These are phyloP conservation scores for Antitrichia curtipendula DNA, from an alignment of 225 moss, liverwort and hornwort species.

Conservation along the genomic window DNA sequence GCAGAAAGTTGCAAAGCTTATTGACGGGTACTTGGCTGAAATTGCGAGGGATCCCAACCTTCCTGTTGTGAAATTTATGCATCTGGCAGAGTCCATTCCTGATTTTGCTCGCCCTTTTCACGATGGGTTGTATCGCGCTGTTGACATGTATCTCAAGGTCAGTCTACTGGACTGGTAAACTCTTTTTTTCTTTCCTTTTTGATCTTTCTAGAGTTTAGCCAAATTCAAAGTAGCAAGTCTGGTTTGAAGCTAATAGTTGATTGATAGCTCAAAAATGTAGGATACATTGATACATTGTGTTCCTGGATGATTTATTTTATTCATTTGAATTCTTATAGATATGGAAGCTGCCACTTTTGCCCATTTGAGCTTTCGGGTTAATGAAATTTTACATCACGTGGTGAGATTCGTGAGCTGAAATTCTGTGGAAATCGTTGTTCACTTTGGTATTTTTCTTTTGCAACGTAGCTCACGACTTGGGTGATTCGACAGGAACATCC, in stretches of 20 bases:
- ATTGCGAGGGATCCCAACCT: conserved; percentile 63
- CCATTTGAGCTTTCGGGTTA: not conserved
- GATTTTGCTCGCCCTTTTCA: conserved; percentile 63
- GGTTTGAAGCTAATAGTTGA: not conserved
- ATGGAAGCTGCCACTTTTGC: not conserved
- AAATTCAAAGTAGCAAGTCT: not conserved
- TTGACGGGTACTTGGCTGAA: conserved; percentile 72
- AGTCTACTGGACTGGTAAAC: not conserved
- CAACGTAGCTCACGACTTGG: not conserved
- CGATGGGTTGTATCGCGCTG: conserved; percentile 75
- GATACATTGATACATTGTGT: not conserved
- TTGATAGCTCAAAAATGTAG: not conserved
- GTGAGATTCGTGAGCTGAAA: not conserved
- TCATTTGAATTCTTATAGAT: not conserved
- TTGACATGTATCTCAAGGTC: conserved; percentile 92
- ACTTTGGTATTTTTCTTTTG: not conserved
- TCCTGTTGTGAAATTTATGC: conserved; percentile 47
- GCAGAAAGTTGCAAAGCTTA: conserved; percentile 64
- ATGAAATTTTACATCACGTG: not conserved
- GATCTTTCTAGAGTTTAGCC: not conserved
- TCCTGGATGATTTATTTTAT: not conserved
- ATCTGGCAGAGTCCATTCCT: conserved; percentile 61
- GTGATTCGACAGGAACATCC: conserved; percentile 58
- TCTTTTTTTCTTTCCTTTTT: not conserved
- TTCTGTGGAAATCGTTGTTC: not conserved